Evolutionary conservation across 2,329 filamentous ascomycete species (phyloP), one percentile per base, ranked within the genome.

Genomic region (Talaromyces verruculosus): DNA sequence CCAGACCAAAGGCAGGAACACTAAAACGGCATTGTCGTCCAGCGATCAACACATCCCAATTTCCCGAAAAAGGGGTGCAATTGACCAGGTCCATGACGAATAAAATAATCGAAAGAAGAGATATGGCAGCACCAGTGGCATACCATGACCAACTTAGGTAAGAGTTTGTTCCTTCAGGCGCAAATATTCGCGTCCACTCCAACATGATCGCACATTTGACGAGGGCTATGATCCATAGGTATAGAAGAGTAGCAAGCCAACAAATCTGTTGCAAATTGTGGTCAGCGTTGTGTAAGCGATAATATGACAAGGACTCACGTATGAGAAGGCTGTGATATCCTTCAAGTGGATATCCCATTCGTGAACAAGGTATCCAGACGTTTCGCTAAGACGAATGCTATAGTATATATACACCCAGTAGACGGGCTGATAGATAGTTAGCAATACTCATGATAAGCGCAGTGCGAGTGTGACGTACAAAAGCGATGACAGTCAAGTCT

Each of bases 301-400:
- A 15, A n/a, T 17, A 43, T 5, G 13, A 13, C n/a, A 17, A 7
- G 39, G 17, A 71, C 74, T 66, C 64, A 77, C 74, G 39, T 70
- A 77, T 53, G 65, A 58, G 2, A 69, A 70, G 1, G 64, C 61
- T 47, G 77, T 68, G 19, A 74, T 65, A 37, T 77, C 74, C 17
- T 70, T 62, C 6, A 75, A 67, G 6, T 65, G 68, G 2, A 79
- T 66, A 62, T 79, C 68, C 72, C 73, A 79, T 53, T 73, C 70
- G 65, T 79, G 78, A 6, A 79, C 76, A 63, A 75, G 79, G 61
- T 77, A 80, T 15, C 77, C 77, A 3, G 75, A 73, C 0, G 67
- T 69, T 1, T 71, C 51, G 19, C 76, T 68, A 64, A 78, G 66
- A 4, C 51, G 61, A 64, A 70, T 74, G 8, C 65, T 66, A 5